Base-by-base conservation (phyloP, 2,329 filamentous ascomycete species). In the Teratosphaeria epicoccoides region DNA sequence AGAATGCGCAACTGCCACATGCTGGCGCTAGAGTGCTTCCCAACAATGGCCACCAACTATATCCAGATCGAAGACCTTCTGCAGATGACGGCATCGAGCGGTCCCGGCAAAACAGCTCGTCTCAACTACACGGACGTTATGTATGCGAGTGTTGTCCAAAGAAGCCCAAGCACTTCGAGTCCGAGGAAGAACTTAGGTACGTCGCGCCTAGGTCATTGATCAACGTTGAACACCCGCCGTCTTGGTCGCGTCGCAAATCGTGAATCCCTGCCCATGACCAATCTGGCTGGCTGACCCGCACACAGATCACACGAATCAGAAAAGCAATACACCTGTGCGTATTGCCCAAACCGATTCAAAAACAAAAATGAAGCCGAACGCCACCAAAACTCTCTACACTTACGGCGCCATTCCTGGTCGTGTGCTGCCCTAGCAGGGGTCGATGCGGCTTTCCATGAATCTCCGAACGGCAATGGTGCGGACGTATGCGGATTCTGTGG, bases 361-460 rank as follows among this genome's bases (percentile, higher is more conserved):
- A 97, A 97, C 73, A 97, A 97, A 72, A 97, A 97, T 63, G 93
- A 97, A 72, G 90, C 90, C 2, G 91, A 97, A 69, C 82, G 93
- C 26, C 91, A 97, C 67, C 90, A 95, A 65, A 97, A 96, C 64
- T 95, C 90, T 12, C 80, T 97, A 10, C 91, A 97, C 68, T 79
- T 97, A 7, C 83, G 91, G 28, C 84, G 86, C 23, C 89, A 97
- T 71, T 96, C 90, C 47, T 98, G 93, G 93, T 96, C 91, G 10
- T 98, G 93, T 69, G 90, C 89, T 26, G 88, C 90, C 0, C 80
- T 98, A 24, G 68, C 75, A 22, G 81, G 81, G 10, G 78, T 81
- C 63, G 81, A 88, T 63, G 83, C 86, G 14, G 91, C 88, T 2
- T 98, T 95, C 67, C 90, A 97, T 68, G 80, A 87, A 48, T 93